Percentiles rank a stretch among this genome's conserved stretches.
These are phyloP conservation scores for Exophiala aquamarina DNA, from an alignment of 2,329 filamentous ascomycete genomes.

Conservation along the genomic window DNA sequence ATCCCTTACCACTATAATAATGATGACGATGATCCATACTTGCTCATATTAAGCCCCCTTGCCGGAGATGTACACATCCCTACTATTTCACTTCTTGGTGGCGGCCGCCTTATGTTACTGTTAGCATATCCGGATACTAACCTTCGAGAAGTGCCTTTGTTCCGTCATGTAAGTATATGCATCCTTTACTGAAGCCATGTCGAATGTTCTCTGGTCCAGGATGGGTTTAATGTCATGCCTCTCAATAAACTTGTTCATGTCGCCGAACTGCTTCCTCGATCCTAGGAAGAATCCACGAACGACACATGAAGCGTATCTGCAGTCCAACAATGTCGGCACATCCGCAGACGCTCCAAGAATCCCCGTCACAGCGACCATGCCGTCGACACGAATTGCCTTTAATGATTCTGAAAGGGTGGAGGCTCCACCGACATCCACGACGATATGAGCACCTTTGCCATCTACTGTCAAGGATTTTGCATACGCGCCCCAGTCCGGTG, in stretches of 20 bases:
- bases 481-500: conserved; percentile 58
- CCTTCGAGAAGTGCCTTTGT: conserved; percentile 57
- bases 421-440: conserved; percentile 65
- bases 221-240: conserved; percentile 59
- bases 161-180: conserved; percentile 56
- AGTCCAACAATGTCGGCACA: conserved; percentile 54
- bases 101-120: too few relatives aligned
- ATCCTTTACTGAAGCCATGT: conserved; percentile 51
- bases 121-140: conserved; percentile 40
- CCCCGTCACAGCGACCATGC: conserved; percentile 51
- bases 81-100: too few relatives aligned
- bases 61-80: too few relatives aligned
- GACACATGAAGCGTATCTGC: conserved; percentile 51
- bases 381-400: conserved; percentile 48
- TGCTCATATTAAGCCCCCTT: too few relatives aligned
- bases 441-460: conserved; percentile 58
- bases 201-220: conserved; percentile 59
- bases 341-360: conserved; percentile 46
- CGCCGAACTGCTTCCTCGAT: conserved; percentile 55
- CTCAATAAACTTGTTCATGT: conserved; percentile 61
- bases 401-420: conserved; percentile 58
- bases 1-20: too few relatives aligned
- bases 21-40: too few relatives aligned
- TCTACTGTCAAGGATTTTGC: conserved; percentile 52
- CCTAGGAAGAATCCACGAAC: conserved; percentile 60